Evolutionary conservation across 768 basidiomycete species (phyloP).

Genomic region (Mycena filopes): DNA sequence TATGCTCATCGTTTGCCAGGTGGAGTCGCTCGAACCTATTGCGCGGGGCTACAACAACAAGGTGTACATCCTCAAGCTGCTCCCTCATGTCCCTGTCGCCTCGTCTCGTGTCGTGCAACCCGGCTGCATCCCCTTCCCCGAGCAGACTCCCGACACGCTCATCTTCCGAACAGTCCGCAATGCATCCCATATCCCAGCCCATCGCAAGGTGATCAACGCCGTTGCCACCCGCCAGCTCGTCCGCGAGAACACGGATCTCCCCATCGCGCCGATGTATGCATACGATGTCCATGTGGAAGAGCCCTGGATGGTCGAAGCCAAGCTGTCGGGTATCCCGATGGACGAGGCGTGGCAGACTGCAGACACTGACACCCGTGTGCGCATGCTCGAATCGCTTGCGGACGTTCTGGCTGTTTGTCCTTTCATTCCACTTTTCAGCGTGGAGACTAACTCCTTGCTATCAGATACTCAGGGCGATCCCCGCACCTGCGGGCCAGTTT

Average conservation of each 20-base stretch:
- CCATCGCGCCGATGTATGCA: slow-evolving; percentile 20
- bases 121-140: slow-evolving; percentile 22
- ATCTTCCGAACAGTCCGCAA: slow-evolving; percentile 24
- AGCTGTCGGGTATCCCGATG: slow-evolving; percentile 16
- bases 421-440: too few species aligned
- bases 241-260: slow-evolving; percentile 19
- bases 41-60: slow-evolving; percentile 25
- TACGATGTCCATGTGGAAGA: slow-evolving; percentile 14
- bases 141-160: not conserved
- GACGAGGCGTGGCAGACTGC: slow-evolving; percentile 21
- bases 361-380: slow-evolving; percentile 6
- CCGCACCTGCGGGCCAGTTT: slow-evolving; percentile 9
- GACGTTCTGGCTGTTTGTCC: slow-evolving; percentile 20
- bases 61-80: slow-evolving; percentile 18
- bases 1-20: not conserved
- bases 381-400: slow-evolving; percentile 24
- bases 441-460: not conserved
- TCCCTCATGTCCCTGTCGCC: not conserved
- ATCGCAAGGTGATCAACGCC: slow-evolving; percentile 18
- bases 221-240: slow-evolving; percentile 16
- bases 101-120: slow-evolving; percentile 5
- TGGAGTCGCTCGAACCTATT: slow-evolving; percentile 27
- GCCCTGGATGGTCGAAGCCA: slow-evolving; percentile 21
- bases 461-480: slow-evolving; percentile 19
- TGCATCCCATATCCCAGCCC: slow-evolving; percentile 6